These are phyloP conservation scores for Cymodocea nodosa DNA, from an alignment of 116 monocot genomes.

Conservation along the genomic window DNA sequence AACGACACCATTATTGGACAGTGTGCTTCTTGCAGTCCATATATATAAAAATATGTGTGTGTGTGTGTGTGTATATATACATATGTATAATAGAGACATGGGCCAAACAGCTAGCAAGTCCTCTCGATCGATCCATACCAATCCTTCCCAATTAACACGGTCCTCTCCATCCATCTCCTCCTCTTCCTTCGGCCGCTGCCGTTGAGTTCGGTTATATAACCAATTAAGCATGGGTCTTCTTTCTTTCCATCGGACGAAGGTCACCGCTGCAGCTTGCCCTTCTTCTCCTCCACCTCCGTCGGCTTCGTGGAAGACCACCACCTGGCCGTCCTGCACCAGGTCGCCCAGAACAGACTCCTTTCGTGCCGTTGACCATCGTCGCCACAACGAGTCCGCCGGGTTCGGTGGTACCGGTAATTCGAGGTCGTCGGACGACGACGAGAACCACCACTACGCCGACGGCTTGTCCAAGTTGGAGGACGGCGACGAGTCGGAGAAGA, in stretches of 20 bases:
- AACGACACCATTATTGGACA: too few species aligned
- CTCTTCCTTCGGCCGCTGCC: too few species aligned
- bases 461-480: background rate
- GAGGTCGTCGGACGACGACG: conserved; percentile 15
- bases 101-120: too few species aligned
- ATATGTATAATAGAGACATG: too few species aligned
- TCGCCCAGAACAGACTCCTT: conserved; percentile 23
- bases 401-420: too few species aligned
- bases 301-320: background rate
- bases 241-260: background rate
- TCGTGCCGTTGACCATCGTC: background rate
- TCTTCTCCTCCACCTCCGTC: background rate
- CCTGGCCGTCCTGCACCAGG: conserved; percentile 22
- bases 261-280: background rate
- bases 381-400: conserved; percentile 5
- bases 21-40: too few species aligned
- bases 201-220: background rate
- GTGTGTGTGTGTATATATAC: too few species aligned
- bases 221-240: background rate
- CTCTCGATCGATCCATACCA: too few species aligned
- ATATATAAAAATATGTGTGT: too few species aligned
- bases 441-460: conserved; percentile 14
- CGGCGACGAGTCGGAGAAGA: conserved; percentile 12
- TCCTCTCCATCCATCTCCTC: too few species aligned
- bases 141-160: too few species aligned